Base-by-base conservation (phyloP, 352 stramenopile genomes). In the Aphanomyces cochlioides region DNA sequence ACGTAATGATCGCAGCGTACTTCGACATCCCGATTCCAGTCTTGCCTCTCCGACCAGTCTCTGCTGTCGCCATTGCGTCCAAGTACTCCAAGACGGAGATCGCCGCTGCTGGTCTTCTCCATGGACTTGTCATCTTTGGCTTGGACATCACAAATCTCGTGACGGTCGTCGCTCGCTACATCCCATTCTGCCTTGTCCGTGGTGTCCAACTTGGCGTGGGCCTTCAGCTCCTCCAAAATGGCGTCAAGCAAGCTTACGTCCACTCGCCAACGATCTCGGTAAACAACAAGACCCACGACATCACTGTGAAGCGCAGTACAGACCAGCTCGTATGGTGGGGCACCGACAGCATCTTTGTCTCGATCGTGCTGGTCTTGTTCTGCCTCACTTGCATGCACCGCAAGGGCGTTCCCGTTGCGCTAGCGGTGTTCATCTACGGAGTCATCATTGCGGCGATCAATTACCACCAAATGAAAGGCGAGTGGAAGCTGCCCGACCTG, bases 41-140 rank as follows among this genome's bases (percentile, higher is more conserved):
- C 21, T 92, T 98, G 75, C 94, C 94, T 12, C 98, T 98, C 92
- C 98, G 98, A 78, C 92, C 88, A 15, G 96, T 98, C 63, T 78
- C 91, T 4, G 90, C 92, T 7, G 87, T 97, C 21, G 94, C 90
- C 12, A 88, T 98, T 47, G 79, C 87, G 21, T 87, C 95, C 48
- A 87, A 91, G 60, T 81, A 89, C 54, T 77, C 84, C 38, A 85
- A 90, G 61, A 74, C 74, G 47, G 77, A 90, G 72, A 95, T 97
- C 47, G 81, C 95, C 8, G 86, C 90, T 6, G 88, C 93, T 0
- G 92, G 93, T 0, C 84, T 98, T 56, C 76, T 93, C 43, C 90
- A 90, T 48, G 91, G 89, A 54, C 70, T 74, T 5, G 78, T 87
- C 28, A 73, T 96, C 56, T 77, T 92, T 36, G 19, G 96, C 1